These are phyloP conservation scores for Verticillium klebahnii DNA, from an alignment of 2,329 filamentous ascomycete genomes.

Conservation along the genomic window DNA sequence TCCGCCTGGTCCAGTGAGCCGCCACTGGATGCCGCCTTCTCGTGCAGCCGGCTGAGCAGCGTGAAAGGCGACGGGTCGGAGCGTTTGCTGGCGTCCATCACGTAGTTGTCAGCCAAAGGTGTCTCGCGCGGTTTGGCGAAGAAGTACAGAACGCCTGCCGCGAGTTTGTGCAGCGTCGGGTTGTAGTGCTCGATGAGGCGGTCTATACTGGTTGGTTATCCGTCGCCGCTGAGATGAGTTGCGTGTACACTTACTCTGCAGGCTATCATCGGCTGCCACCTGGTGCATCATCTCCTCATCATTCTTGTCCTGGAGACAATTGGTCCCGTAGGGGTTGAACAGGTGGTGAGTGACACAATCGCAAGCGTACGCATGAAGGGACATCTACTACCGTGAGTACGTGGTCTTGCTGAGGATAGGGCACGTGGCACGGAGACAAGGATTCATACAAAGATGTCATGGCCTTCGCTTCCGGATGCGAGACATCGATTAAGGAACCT, in stretches of 20 bases:
- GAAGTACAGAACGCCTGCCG: constrained; percentile 39
- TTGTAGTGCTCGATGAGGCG: constrained; percentile 55
- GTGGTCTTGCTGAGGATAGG: not conserved
- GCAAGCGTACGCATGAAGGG: constrained; percentile 62
- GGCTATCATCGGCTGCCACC: constrained; percentile 61
- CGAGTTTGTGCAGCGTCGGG: constrained; percentile 43
- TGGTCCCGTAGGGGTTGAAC: constrained; percentile 61
- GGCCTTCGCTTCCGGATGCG: constrained; percentile 34
- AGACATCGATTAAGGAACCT: constrained; percentile 51
- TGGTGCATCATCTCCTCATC: constrained; percentile 66
- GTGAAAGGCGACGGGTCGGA: constrained; percentile 47
- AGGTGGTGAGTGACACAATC: constrained; percentile 66
- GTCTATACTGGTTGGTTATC: constrained; percentile 31
- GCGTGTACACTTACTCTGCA: constrained; percentile 49
- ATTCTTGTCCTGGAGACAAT: constrained; percentile 49
- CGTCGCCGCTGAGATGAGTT: not conserved
- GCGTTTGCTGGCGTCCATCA: constrained; percentile 45
- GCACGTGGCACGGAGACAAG: not conserved
- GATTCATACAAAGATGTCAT: constrained; percentile 57
- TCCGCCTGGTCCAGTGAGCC: constrained; percentile 45
- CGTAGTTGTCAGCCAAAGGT: constrained; percentile 55
- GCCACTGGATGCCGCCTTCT: constrained; percentile 31
- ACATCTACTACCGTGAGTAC: constrained; percentile 6
- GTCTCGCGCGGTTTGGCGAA: constrained; percentile 52
- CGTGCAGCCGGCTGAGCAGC: constrained; percentile 52